Evolutionary conservation across 2,329 filamentous ascomycete species (phyloP), one percentile per base, ranked within the genome.

Genomic region (Periconia digitata): DNA sequence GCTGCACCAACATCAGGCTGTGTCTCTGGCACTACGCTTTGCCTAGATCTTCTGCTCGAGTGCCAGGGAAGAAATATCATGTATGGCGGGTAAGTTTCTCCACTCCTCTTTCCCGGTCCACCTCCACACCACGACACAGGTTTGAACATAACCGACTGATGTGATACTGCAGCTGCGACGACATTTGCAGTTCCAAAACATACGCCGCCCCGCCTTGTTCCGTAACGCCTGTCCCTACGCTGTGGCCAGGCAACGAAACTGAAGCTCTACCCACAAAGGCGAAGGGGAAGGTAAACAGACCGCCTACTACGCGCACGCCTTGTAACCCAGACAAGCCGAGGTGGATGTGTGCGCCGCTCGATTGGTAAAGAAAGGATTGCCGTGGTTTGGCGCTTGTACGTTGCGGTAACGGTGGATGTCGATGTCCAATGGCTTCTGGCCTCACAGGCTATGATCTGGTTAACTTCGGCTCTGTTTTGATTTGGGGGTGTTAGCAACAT

Each of bases 281-380:
- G 20, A 43, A 27, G 17, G 21, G 13, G 24, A 43, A 43, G 23
- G 12, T 20, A 2, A 47, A 29, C 21, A 22, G 35, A 16, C 40
- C 40, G 15, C 16, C 42, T 10, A 40, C 29, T 20, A 43, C 27
- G 21, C 27, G 35, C n/a, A 32, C 45, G 2, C 24, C 42, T 5
- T 47, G 45, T 22, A 47, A 38, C 16, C 23, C 24, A 8, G 35
- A 29, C n/a, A 38, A 47, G 27, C 27, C 27, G 29, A 40, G 22
- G 13, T 47, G 40, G 39, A 47, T 47, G 45, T 47, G 45, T 43
- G 45, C 45, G 29, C 45, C 45, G 8, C 6, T 22, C n/a, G 40
- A 27, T n/a, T 47, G 40, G 45, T 47, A 21, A 43, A 16, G n/a
- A n/a, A n/a, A n/a, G n/a, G n/a, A n/a, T n/a, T n/a, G n/a, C n/a